phyloP scores from a whole-genome alignment of 2,329 filamentous ascomycete species.

The Aureobasidium namibiae region DNA sequence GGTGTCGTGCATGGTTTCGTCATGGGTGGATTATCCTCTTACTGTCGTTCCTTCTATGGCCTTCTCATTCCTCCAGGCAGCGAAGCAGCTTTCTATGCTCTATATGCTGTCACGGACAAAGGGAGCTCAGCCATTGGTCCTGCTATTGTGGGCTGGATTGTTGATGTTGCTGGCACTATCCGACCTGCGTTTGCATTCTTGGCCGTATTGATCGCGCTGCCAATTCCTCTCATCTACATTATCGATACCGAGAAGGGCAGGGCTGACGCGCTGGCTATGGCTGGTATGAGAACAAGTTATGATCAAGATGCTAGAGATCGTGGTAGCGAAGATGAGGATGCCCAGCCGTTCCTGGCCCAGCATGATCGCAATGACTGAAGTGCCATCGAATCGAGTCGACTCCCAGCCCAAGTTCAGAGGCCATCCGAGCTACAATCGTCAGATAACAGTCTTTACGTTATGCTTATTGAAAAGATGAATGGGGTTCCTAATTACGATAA shows the following conservation, averaged over 20 bases:
- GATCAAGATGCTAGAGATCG: not conserved
- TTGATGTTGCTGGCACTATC: slow-evolving; percentile 50
- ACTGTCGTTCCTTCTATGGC: slow-evolving; percentile 82
- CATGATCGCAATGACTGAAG: not conserved
- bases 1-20: slow-evolving; percentile 82
- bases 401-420: too few relatives aligned
- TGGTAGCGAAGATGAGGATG: not conserved
- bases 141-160: slow-evolving; percentile 80
- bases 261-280: slow-evolving; percentile 22
- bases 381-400: too few relatives aligned
- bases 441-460: too few relatives aligned
- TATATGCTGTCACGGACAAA: slow-evolving; percentile 95
- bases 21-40: slow-evolving; percentile 76
- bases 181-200: slow-evolving; percentile 72
- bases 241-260: slow-evolving; percentile 61
- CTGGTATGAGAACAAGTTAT: not conserved
- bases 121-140: slow-evolving; percentile 86
- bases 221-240: slow-evolving; percentile 69
- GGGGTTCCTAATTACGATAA: too few relatives aligned
- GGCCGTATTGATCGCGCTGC: slow-evolving; percentile 66
- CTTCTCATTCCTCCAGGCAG: slow-evolving; percentile 85
- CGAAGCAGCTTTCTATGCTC: slow-evolving; percentile 86
- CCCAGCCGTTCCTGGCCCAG: not conserved
- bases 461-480: too few relatives aligned
- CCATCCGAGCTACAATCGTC: too few relatives aligned